Conservation (phyloP, 305 asterid genomes). For the Fraxinus latifolia region DNA sequence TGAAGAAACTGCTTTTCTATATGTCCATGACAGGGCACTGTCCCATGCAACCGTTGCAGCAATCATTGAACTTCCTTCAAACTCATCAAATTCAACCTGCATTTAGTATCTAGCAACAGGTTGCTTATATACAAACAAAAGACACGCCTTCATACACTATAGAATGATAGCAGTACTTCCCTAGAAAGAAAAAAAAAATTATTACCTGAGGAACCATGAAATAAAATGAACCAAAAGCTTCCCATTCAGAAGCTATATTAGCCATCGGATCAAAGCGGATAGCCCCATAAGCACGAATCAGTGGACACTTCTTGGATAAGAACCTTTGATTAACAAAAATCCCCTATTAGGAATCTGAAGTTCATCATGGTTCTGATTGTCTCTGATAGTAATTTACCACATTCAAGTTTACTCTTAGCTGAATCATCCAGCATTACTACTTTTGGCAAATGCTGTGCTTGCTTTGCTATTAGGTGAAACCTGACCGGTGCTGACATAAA, state of each 20-base stretch:
- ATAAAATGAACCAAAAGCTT: slow-evolving; percentile 81
- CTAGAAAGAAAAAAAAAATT: not conserved
- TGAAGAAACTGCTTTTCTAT: slow-evolving; percentile 59
- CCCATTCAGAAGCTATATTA: slow-evolving; percentile 68
- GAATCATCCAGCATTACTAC: not conserved
- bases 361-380: not conserved
- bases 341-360: slow-evolving; percentile 12
- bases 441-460: not conserved
- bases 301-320: slow-evolving; percentile 73
- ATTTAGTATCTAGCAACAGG: slow-evolving; percentile 23
- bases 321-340: slow-evolving; percentile 41
- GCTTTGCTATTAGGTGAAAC: not conserved
- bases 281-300: slow-evolving; percentile 92
- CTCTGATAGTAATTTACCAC: not conserved
- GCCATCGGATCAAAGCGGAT: slow-evolving; percentile 76
- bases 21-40: slow-evolving; percentile 59
- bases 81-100: slow-evolving; percentile 89
- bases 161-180: not conserved
- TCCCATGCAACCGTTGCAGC: slow-evolving; percentile 98
- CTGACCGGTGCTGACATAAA: not conserved
- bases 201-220: slow-evolving; percentile 90
- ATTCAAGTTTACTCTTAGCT: slow-evolving; percentile 1
- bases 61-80: slow-evolving; percentile 78
- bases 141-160: not conserved
- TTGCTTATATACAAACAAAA: slow-evolving; percentile 23